Evolutionary conservation across 306 rosid species (phyloP).

Genomic region (Luffa aegyptiaca): DNA sequence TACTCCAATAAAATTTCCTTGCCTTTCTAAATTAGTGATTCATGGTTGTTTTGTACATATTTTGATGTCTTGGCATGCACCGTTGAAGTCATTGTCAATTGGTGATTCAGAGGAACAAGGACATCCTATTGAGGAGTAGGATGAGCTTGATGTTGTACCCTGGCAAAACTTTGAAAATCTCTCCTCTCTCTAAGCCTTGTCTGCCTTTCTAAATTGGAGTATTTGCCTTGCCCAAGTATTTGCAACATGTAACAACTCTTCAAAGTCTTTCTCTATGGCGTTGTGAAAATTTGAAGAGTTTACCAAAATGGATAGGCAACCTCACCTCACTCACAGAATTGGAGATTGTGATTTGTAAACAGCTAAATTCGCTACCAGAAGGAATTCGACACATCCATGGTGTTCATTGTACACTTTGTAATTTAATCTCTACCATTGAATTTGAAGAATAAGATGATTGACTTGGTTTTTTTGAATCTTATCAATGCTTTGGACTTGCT

Average conservation of each 20-base stretch:
- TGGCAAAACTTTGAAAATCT: neutral
- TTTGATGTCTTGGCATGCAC: neutral
- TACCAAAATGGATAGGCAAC: neutral
- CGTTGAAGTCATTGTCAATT: neutral
- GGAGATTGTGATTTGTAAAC: neutral
- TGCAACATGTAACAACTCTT: neutral
- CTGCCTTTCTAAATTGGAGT: neutral
- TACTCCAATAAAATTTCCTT: no score
- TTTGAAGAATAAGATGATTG: no score
- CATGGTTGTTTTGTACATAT: no score
- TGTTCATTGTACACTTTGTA: no score
- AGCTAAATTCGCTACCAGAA: neutral
- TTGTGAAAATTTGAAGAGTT: neutral
- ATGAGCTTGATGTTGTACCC: no score
- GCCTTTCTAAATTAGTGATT: no score
- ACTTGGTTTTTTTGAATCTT: no score
- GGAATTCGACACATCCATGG: neutral
- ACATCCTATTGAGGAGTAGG: neutral
- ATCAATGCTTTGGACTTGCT: no score
- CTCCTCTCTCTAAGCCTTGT: neutral
- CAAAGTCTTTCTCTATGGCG: rapidly evolving
- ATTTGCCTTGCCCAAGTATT: neutral
- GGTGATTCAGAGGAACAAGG: no score
- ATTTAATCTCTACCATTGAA: no score
- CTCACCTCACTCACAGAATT: neutral